A percentile compares a stretch with the other conserved stretches of the same genome.
Conservation (phyloP, 768 basidiomycete genomes). For the Cubamyces sp. region DNA sequence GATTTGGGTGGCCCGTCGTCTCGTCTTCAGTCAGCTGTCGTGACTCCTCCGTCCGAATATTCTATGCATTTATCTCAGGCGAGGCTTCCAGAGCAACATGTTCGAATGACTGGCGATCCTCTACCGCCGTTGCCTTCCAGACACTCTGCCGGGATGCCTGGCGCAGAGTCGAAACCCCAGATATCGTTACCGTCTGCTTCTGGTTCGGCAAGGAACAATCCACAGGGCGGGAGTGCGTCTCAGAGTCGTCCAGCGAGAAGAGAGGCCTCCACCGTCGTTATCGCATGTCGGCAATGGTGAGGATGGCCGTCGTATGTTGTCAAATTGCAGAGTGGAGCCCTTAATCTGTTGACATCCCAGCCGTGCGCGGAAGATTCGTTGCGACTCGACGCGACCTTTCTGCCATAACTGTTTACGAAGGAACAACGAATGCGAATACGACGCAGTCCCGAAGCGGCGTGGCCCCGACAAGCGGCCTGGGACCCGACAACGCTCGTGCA, state of each 20-base stretch:
- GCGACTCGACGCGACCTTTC: conserved; percentile 79
- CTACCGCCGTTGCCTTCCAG: conserved; percentile 26
- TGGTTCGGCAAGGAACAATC: conserved; percentile 24
- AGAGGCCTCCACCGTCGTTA: conserved; percentile 62
- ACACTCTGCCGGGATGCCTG: conserved; percentile 27
- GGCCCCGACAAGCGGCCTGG: conserved; percentile 88
- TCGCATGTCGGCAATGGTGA: conserved; percentile 85
- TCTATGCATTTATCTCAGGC: conserved; percentile 35
- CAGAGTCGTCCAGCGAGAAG: conserved; percentile 31
- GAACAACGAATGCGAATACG: conserved; percentile 79
- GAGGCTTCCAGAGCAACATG: conserved; percentile 31
- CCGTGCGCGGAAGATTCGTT: conserved; percentile 83
- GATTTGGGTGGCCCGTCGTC: conserved; percentile 28
- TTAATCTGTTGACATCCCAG: conserved; percentile 48
- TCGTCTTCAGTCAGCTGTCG: conserved; percentile 28
- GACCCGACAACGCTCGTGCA: conserved; percentile 81
- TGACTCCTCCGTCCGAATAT: conserved; percentile 32
- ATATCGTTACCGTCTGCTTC: conserved; percentile 25
- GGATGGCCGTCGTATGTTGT: conserved; percentile 36
- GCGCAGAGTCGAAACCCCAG: conserved; percentile 27
- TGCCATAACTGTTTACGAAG: conserved; percentile 85
- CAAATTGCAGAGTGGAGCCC: conserved; percentile 15
- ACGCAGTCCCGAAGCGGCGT: conserved; percentile 77
- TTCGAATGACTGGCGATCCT: conserved; percentile 27
- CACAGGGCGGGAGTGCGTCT: conserved; percentile 30